Evolutionary conservation across 768 basidiomycete species (phyloP), one percentile per base, ranked within the genome.

Genomic region (Podaxis carcinomalis): DNA sequence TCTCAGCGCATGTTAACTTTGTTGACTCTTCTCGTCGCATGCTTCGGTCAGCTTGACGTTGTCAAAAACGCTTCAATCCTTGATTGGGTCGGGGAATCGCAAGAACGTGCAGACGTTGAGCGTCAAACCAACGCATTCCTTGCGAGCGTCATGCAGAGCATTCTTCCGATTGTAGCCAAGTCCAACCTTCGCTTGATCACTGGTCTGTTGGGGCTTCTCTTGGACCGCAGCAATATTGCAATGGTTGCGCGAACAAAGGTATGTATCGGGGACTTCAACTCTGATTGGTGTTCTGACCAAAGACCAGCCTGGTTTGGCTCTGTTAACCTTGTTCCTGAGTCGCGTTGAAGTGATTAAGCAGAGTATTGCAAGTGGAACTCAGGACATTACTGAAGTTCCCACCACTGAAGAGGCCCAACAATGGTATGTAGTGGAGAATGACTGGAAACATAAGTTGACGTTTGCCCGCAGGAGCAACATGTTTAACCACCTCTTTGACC

Each of bases 261-360:
- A 64, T 42, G 89, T 73, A 11, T 36, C 25, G 14, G 39, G 52
- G 16, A 44, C 46, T 54, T 49, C 35, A 42, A 58, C 23, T 28
- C 57, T 28, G 19, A 47, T 23, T 23, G 23, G 4, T 27, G 55
- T 58, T 42, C 62, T 66, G 37, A 67, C 59, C 19, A 63, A 47
- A 40, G 52, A 42, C 21, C 47, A 98, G 95, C 94, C 97, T 58
- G 97, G 95, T 37, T 78, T 98, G 27, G 92, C 93, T 2, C 80
- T 98, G 54, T 78, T 98, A 63, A 98, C 95, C 0, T 79, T 95
- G 49, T 89, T 98, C 72, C 78, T 98, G 57, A 94, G 91, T 64
- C 88, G 93, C 25, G 96, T 94, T n/a, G 93, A 95, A 72, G 84
- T 92, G 16, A 88, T 98, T 68, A 93, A 93, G 70, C 89, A 95